phyloP scores from a whole-genome alignment of 1,284 basidiomycete species.

The Leccinum pachyderme region DNA sequence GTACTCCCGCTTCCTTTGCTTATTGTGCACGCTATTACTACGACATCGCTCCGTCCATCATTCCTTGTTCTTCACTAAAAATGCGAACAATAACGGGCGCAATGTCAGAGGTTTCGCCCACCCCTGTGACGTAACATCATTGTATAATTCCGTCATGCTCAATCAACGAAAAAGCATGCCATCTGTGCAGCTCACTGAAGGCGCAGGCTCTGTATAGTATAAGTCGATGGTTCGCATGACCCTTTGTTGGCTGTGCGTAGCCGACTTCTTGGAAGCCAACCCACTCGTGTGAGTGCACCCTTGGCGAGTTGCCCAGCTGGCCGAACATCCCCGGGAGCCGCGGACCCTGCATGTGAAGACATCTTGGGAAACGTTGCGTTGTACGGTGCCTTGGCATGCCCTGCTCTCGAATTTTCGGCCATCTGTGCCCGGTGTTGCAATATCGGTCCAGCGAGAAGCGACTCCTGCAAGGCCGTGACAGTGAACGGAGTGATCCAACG shows the following conservation, averaged over 20 bases:
- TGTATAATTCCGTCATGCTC: background rate
- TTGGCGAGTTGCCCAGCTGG: slow-evolving; percentile 46
- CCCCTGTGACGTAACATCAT: slow-evolving; percentile 11
- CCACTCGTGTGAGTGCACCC: slow-evolving; percentile 43
- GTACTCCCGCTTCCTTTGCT: slow-evolving; percentile 14
- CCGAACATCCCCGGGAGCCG: slow-evolving; percentile 48
- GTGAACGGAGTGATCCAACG: slow-evolving; percentile 6
- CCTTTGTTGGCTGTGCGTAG: slow-evolving; percentile 10
- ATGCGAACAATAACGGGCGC: slow-evolving; percentile 15
- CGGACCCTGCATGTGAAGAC: slow-evolving; percentile 44
- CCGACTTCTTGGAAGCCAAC: slow-evolving; percentile 27
- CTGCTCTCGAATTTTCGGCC: slow-evolving; percentile 28
- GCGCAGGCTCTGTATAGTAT: slow-evolving; percentile 24
- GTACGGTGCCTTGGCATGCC: slow-evolving; percentile 33
- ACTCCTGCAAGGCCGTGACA: slow-evolving; percentile 40
- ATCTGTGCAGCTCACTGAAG: slow-evolving; percentile 17
- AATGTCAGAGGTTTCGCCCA: background rate
- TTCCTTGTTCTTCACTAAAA: slow-evolving; percentile 9
- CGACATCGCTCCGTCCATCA: background rate
- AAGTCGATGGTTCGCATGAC: slow-evolving; percentile 13
- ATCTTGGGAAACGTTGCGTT: slow-evolving; percentile 33
- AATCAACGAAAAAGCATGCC: background rate
- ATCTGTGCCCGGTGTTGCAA: slow-evolving; percentile 24
- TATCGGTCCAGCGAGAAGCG: slow-evolving; percentile 52
- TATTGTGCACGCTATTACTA: slow-evolving; percentile 16